A percentile compares a stretch with the other conserved stretches of the same genome.
Evolutionary conservation across 2,329 filamentous ascomycete genomes (phyloP).

Genomic region (Colletotrichum sp.): DNA sequence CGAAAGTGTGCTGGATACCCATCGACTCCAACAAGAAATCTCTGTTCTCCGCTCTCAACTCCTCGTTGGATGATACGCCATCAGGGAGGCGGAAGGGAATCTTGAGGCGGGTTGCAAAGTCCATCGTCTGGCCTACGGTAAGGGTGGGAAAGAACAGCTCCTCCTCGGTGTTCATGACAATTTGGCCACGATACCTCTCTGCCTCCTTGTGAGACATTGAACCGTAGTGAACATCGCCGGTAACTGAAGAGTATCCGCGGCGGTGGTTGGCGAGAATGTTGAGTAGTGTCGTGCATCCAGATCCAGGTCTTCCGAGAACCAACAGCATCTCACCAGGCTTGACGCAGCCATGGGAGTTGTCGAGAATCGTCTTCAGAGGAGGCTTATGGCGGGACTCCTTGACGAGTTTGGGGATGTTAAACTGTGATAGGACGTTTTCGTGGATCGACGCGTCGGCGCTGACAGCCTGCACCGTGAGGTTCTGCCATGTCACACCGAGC

Average conservation of each 20-base stretch:
- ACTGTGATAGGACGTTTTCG: slow-evolving; percentile 67
- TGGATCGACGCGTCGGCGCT: slow-evolving; percentile 68
- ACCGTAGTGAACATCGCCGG: slow-evolving; percentile 64
- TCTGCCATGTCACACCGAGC: slow-evolving; percentile 69
- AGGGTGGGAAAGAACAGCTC: slow-evolving; percentile 69
- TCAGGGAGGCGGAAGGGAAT: slow-evolving; percentile 53
- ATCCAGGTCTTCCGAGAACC: slow-evolving; percentile 71
- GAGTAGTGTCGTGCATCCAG: slow-evolving; percentile 74
- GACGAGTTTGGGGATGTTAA: slow-evolving; percentile 58
- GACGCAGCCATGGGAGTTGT: slow-evolving; percentile 70
- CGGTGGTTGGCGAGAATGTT: slow-evolving; percentile 72
- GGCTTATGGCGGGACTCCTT: slow-evolving; percentile 59
- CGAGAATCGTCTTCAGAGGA: slow-evolving; percentile 68
- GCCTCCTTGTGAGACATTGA: slow-evolving; percentile 51
- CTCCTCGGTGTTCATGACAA: slow-evolving; percentile 76
- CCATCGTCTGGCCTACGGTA: slow-evolving; percentile 73
- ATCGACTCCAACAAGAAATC: slow-evolving; percentile 63
- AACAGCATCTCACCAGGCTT: slow-evolving; percentile 76
- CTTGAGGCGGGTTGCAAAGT: slow-evolving; percentile 71
- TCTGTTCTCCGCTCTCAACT: slow-evolving; percentile 50
- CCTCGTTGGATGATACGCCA: slow-evolving; percentile 44
- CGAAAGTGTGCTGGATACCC: slow-evolving; percentile 61
- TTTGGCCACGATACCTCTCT: slow-evolving; percentile 59
- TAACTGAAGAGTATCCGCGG: slow-evolving; percentile 60
- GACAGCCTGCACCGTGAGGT: slow-evolving; percentile 67